Percentiles rank a stretch among this genome's conserved stretches.
phyloP scores from a whole-genome alignment of 1,284 basidiomycete genomes.

The Irpex lacteus region DNA sequence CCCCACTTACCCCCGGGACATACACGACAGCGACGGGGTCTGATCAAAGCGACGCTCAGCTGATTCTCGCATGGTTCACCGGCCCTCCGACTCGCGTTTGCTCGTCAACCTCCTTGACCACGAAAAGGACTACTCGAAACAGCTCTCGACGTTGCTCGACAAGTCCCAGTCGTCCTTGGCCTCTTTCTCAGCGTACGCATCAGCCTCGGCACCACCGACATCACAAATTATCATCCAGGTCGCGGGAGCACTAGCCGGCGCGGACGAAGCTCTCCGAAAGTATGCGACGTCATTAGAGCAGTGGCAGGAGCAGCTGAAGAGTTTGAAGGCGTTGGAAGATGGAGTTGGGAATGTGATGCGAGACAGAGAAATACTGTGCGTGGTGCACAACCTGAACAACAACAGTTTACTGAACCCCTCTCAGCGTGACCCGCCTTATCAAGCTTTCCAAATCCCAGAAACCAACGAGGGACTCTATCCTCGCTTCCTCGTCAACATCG shows the following conservation, averaged over 20 bases:
- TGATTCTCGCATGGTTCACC: slow-evolving; percentile 55
- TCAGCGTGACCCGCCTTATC: slow-evolving; percentile 73
- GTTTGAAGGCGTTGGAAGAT: slow-evolving; percentile 55
- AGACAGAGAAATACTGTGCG: slow-evolving; percentile 77
- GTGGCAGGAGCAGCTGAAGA: slow-evolving; percentile 61
- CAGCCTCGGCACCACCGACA: slow-evolving; percentile 55
- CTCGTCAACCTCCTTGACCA: slow-evolving; percentile 62
- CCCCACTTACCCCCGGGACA: background rate
- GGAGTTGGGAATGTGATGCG: slow-evolving; percentile 65
- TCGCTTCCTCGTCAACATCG: slow-evolving; percentile 33
- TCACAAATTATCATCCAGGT: slow-evolving; percentile 58
- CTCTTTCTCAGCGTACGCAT: slow-evolving; percentile 70
- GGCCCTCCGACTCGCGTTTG: slow-evolving; percentile 68
- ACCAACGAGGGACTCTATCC: slow-evolving; percentile 42
- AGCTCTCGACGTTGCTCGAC: slow-evolving; percentile 53
- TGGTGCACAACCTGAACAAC: slow-evolving; percentile 13
- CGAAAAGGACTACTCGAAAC: slow-evolving; percentile 70
- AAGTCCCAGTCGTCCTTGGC: slow-evolving; percentile 59
- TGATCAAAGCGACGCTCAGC: background rate
- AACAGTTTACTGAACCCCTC: background rate
- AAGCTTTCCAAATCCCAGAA: slow-evolving; percentile 66
- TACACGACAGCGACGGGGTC: background rate
- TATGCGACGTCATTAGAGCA: slow-evolving; percentile 60
- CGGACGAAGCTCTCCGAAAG: slow-evolving; percentile 62
- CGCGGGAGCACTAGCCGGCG: slow-evolving; percentile 55